Base-by-base conservation (phyloP, 2,329 filamentous ascomycete genomes). In the Didymella pomorum region DNA sequence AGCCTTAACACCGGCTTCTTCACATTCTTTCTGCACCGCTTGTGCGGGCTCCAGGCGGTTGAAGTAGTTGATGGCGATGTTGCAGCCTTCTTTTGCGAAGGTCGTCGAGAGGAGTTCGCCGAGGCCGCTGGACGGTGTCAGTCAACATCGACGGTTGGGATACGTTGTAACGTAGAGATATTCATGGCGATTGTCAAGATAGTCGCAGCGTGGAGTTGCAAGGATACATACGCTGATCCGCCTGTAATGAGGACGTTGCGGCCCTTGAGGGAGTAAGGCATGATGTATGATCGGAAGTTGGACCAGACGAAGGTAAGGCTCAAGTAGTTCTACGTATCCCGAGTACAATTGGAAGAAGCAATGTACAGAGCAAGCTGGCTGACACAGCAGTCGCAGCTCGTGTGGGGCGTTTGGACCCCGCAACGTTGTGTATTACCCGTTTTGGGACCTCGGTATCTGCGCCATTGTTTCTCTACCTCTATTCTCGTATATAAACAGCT, bases 61-160 rank as follows among this genome's bases (percentile, higher is more conserved):
- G 75, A 83, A 81, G 76, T 92, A 94, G 78, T 93, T 94, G 72
- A 95, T 84, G 9, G 87, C 86, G 10, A 94, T 80, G 56, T 90
- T 88, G 71, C 85, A 86, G 45, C 89, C 89, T 67, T 88, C 82
- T 21, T 82, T 78, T 9, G 90, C 90, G 67, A 93, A 91, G 29
- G 87, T 85, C 54, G 84, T 83, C 37, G 83, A 84, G 3, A 91
- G 82, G 3, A 88, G 81, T 42, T 89, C 90, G 33, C 91, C 91
- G 29, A 94, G 83, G 2, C 91, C 91, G 64, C 90, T 86, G 56
- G 23, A 7, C 7, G 7, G 23, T 25, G 23, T 25, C 23, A 25
- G 23, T 25, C n/a, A n/a, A n/a, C n/a, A n/a, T n/a, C n/a, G n/a
- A n/a, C n/a, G n/a, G n/a, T n/a, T n/a, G n/a, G n/a, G n/a, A n/a